Conservation (phyloP, 768 basidiomycete species). For the Pisolithus microcarpus region DNA sequence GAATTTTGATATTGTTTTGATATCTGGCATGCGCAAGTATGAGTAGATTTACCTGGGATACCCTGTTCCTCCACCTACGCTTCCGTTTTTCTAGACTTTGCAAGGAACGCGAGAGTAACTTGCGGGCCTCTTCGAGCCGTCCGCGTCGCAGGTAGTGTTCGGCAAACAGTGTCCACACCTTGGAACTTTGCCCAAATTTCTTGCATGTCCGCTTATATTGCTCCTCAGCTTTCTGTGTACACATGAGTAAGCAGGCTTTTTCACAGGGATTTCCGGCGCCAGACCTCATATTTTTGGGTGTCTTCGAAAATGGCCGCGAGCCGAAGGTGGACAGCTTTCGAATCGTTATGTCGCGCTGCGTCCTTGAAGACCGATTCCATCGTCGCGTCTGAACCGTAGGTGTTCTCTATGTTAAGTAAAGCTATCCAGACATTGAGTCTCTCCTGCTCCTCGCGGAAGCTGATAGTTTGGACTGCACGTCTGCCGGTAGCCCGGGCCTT, state of each 20-base stretch:
- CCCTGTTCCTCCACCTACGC: conserved; percentile 47
- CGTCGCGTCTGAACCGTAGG: conserved; percentile 79
- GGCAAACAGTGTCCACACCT: conserved; percentile 87
- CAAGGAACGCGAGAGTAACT: conserved; percentile 76
- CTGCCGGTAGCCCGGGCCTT: conserved; percentile 86
- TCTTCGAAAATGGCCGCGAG: conserved; percentile 81
- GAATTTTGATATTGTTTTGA: conserved; percentile 93
- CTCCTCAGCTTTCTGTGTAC: conserved; percentile 79
- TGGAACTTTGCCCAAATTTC: conserved; percentile 90
- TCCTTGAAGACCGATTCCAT: conserved; percentile 83
- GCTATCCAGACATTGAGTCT: conserved; percentile 98
- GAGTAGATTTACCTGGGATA: background rate
- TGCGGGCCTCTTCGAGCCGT: conserved; percentile 72
- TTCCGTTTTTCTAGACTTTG: conserved; percentile 92
- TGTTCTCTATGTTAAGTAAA: conserved; percentile 87
- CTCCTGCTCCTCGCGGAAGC: conserved; percentile 93
- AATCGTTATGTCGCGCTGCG: conserved; percentile 84
- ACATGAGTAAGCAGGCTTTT: background rate
- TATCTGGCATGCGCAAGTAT: conserved; percentile 43
- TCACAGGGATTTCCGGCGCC: conserved; percentile 8
- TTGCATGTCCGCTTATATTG: conserved; percentile 83
- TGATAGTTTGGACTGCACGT: conserved; percentile 80
- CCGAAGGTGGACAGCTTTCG: conserved; percentile 82
- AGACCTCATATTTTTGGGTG: conserved; percentile 73
- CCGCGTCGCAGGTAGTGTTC: conserved; percentile 75